Evolutionary conservation across 805 yeast genomes (phyloP).

Genomic region (Komagataella populi): DNA sequence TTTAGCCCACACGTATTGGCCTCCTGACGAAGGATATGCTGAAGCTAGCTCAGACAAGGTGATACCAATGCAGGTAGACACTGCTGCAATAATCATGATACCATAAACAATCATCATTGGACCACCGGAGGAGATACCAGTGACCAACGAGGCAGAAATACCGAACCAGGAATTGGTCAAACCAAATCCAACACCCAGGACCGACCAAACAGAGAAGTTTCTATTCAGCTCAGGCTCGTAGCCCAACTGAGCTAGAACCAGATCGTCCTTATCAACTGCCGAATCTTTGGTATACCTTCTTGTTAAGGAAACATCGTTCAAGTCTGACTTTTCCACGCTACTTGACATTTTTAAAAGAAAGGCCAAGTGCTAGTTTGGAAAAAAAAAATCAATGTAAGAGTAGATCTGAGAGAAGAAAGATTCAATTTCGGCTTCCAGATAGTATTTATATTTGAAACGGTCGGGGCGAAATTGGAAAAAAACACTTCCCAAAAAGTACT

Average conservation of each 20-base stretch:
- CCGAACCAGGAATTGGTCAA: constrained; percentile 52
- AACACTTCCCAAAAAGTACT: background rate
- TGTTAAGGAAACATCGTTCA: background rate
- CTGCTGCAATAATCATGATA: constrained; percentile 31
- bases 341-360: background rate
- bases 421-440: background rate
- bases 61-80: constrained; percentile 33
- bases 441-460: background rate
- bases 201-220: constrained; percentile 28
- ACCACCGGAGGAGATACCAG: constrained; percentile 46
- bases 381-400: background rate
- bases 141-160: constrained; percentile 37
- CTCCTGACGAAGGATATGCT: constrained; percentile 44
- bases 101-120: constrained; percentile 46
- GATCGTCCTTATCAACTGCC: background rate
- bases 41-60: constrained; percentile 40
- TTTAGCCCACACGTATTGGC: constrained; percentile 47
- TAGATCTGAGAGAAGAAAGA: background rate
- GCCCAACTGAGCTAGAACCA: constrained; percentile 1
- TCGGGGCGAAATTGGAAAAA: background rate
- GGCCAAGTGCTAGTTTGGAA: background rate
- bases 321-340: background rate
- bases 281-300: background rate
- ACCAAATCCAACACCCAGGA: constrained; percentile 47
- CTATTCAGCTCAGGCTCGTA: constrained; percentile 17